A percentile compares a stretch with the other conserved stretches of the same genome.
Evolutionary conservation across 2,329 filamentous ascomycete species (phyloP).

Genomic region (Knufia petricola): DNA sequence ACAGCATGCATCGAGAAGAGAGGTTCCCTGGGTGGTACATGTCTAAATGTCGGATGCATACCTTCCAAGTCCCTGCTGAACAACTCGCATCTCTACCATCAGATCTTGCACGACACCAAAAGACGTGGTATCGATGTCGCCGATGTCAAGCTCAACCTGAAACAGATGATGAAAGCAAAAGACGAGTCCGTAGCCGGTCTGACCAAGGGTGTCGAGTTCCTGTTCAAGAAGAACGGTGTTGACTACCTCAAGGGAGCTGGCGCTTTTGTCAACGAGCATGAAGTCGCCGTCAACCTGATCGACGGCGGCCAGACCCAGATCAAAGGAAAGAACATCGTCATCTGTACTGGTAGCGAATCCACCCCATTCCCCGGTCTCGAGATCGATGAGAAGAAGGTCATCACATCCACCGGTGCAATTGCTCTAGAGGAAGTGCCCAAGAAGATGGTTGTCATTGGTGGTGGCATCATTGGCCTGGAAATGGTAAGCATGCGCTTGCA

Average conservation of each 20-base stretch:
- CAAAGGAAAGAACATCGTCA: constrained; percentile 92
- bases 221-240: constrained; percentile 98
- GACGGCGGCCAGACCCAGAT: constrained; percentile 86
- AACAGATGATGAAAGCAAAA: constrained; percentile 97
- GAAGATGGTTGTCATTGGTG: constrained; percentile 94
- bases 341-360: constrained; percentile 89
- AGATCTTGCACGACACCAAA: constrained; percentile 93
- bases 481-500: constrained; percentile 53
- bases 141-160: constrained; percentile 91
- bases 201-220: constrained; percentile 95
- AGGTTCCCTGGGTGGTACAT: constrained; percentile 87
- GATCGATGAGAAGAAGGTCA: constrained; percentile 94
- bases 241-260: constrained; percentile 95
- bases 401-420: constrained; percentile 93
- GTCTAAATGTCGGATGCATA: constrained; percentile 98
- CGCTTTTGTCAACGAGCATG: constrained; percentile 78
- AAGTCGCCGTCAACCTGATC: constrained; percentile 78
- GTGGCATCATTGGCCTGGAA: constrained; percentile 96
- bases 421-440: constrained; percentile 83
- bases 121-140: constrained; percentile 93
- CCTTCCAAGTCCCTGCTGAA: constrained; percentile 98
- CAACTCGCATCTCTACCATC: constrained; percentile 98
- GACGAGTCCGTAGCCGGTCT: constrained; percentile 78
- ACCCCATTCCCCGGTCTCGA: constrained; percentile 93
- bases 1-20: constrained; percentile 98